Conservation (phyloP, 2,329 filamentous ascomycete genomes). For the Pestalotiopsis sp. region DNA sequence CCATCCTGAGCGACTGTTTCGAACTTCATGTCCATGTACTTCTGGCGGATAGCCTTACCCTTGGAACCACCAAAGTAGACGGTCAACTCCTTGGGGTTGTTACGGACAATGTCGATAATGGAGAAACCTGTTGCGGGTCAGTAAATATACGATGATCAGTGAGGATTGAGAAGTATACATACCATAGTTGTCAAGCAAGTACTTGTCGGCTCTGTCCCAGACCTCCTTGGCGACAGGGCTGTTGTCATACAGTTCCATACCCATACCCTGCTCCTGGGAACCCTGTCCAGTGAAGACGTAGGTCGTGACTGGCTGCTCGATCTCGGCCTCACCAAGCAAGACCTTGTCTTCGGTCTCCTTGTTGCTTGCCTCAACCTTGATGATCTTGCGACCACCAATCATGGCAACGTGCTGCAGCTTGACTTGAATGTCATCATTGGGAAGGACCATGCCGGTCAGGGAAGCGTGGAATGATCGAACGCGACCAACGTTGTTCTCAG, state of each 20-base stretch:
- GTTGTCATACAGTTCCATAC: constrained; percentile 96
- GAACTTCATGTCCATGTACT: constrained; percentile 99
- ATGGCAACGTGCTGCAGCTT: constrained; percentile 96
- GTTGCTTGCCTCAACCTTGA: constrained; percentile 97
- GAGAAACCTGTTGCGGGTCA: constrained; percentile 70
- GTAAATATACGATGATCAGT: constrained; percentile 1
- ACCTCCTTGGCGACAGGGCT: constrained; percentile 95
- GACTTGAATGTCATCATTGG: constrained; percentile 92
- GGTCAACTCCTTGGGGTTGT: constrained; percentile 98
- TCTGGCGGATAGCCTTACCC: constrained; percentile 95
- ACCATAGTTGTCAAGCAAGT: constrained; percentile 99
- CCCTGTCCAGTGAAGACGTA: constrained; percentile 99
- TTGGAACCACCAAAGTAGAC: constrained; percentile 97
- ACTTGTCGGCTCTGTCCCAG: constrained; percentile 96
- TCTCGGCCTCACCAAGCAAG: constrained; percentile 90
- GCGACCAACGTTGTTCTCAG: constrained; percentile 96
- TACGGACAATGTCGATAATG: constrained; percentile 98
- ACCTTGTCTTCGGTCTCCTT: constrained; percentile 97
- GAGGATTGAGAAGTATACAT: constrained; percentile 36
- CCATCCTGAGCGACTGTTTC: constrained; percentile 95
- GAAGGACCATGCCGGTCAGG: constrained; percentile 97
- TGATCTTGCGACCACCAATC: constrained; percentile 98
- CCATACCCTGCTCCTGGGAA: constrained; percentile 99
- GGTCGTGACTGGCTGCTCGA: constrained; percentile 94
- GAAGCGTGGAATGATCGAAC: constrained; percentile 97